Conservation (phyloP, 805 yeast genomes). For the Ogataea pilisensis region DNA sequence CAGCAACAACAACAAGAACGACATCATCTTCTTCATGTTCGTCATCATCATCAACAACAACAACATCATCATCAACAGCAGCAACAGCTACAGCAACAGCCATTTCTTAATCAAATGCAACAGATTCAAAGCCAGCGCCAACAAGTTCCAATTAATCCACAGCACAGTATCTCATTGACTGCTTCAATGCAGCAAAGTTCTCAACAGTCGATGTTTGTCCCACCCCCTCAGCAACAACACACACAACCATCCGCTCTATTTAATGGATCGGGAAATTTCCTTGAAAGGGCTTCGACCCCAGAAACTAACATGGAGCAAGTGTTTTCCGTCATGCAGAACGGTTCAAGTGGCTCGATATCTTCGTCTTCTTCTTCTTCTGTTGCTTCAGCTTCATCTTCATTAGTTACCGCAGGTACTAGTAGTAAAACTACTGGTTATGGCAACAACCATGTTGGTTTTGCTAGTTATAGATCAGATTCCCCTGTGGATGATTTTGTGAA, state of each 20-base stretch:
- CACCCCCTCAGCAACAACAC: background rate
- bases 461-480: background rate
- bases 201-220: background rate
- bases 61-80: slow-evolving; percentile 1
- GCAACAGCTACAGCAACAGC: background rate
- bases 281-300: background rate
- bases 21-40: too few relatives aligned
- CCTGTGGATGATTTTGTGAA: background rate
- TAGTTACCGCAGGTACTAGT: background rate
- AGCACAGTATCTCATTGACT: too few relatives aligned
- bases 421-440: background rate
- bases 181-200: too few relatives aligned
- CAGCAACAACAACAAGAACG: slow-evolving; percentile 2
- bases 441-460: background rate
- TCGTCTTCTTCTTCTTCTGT: slow-evolving; percentile 1
- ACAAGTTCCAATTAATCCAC: background rate
- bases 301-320: background rate
- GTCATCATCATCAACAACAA: too few relatives aligned
- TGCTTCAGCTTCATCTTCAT: slow-evolving; percentile 1
- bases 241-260: background rate
- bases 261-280: background rate
- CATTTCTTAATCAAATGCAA: background rate
- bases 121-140: background rate
- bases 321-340: background rate
- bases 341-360: slow-evolving; percentile 3